Base-by-base conservation (phyloP, 1,284 basidiomycete species). In the Irpex rosettiformis region DNA sequence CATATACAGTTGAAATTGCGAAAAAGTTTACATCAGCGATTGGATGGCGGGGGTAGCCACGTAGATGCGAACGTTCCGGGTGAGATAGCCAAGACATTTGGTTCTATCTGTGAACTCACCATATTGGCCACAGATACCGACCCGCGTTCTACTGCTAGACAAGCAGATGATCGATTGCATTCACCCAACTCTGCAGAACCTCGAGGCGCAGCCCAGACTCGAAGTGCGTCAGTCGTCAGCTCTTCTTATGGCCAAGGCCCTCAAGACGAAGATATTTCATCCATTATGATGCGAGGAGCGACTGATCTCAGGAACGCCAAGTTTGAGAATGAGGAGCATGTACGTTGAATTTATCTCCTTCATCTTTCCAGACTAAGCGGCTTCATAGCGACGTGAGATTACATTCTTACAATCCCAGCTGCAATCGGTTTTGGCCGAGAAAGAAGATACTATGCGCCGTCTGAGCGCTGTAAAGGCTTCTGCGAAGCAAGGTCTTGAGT, bases 281-380 rank as follows among this genome's bases (percentile, higher is more conserved):
- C 66, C 4, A 63, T 71, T 37, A 70, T 71, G 71, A 70, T 71
- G 68, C 64, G 68, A 8, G 68, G 69, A 21, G 69, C 70, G 3
- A 67, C 65, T 3, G 68, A 72, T 52, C 56, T 72, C 2, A 59
- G 69, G 45, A 70, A 66, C 58, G 64, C 67, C 10, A 71, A 68
- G 59, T 62, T 62, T 25, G 67, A 70, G 25, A 55, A 67, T 1
- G 70, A 71, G 45, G 69, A 72, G 42, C 66, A 68, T 61, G 71
- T 69, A 56, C 25, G 61, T 42, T 18, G 18, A 28, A 18, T 11
- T 27, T 6, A 3, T 37, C 55, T 18, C 21, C 27, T 42, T 16
- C n/a, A 28, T 7, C 2, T 29, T 40, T 27, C 16, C 30, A 3
- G 11, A 10, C 6, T 10, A 43, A 30, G 18, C 42, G 21, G 27